A percentile compares a stretch with the other conserved stretches of the same genome.
phyloP scores from a whole-genome alignment of 1,139 yeast genomes.

The Sugiyamaella xylanicola region DNA sequence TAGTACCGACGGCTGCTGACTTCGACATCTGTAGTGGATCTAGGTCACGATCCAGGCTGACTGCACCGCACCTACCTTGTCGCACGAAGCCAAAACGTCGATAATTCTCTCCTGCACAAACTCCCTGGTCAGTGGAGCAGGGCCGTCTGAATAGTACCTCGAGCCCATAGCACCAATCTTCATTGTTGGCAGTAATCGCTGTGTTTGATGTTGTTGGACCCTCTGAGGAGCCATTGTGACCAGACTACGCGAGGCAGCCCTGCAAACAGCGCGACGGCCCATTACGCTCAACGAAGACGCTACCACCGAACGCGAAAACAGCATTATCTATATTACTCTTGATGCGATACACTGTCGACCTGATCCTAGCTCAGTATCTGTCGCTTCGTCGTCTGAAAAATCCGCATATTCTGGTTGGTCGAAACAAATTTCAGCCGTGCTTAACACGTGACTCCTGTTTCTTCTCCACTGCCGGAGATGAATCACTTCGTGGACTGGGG shows the following conservation, averaged over 20 bases:
- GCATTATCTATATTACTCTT: constrained; percentile 1
- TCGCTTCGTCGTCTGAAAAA: not conserved
- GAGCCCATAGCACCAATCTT: not conserved
- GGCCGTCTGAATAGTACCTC: constrained; percentile 39
- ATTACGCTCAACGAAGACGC: constrained; percentile 5
- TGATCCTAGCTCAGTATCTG: not conserved
- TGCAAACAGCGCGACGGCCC: constrained; percentile 11
- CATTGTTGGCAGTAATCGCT: constrained; percentile 4
- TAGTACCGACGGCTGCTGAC: too few species aligned
- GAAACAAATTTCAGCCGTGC: constrained; percentile 1
- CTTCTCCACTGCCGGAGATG: too few species aligned
- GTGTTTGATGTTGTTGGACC: constrained; percentile 3
- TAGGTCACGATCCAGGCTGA: not conserved
- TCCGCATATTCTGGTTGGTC: constrained; percentile 13
- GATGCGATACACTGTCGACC: not conserved
- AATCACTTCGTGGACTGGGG: too few species aligned
- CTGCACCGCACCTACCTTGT: constrained; percentile 53
- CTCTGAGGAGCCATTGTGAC: not conserved
- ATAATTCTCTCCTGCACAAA: constrained; percentile 69
- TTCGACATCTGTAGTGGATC: too few species aligned
- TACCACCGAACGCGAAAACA: constrained; percentile 11
- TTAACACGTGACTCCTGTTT: not conserved
- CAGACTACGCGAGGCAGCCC: constrained; percentile 5
- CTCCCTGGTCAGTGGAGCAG: constrained; percentile 43
- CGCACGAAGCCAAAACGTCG: constrained; percentile 77